Percentiles rank a stretch among this genome's conserved stretches.
Evolutionary conservation across 2,329 filamentous ascomycete genomes (phyloP).

Genomic region (Graphiopsis chlorocephala): DNA sequence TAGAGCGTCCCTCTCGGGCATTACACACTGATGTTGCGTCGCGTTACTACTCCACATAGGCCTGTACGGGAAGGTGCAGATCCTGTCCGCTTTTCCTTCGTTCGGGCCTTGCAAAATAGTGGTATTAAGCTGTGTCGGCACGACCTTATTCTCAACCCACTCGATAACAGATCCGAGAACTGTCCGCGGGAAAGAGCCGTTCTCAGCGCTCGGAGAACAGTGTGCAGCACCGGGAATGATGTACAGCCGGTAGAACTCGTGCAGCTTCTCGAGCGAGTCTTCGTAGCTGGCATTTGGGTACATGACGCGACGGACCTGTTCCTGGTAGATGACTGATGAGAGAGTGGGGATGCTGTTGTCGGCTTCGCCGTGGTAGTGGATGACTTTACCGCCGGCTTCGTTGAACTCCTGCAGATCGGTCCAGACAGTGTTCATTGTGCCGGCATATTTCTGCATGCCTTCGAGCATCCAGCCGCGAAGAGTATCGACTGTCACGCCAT

Average conservation of each 20-base stretch:
- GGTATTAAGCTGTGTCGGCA: conserved; percentile 17
- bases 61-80: conserved; percentile 22
- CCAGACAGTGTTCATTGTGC: conserved; percentile 52
- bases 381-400: conserved; percentile 51
- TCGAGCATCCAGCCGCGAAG: conserved; percentile 53
- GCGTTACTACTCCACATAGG: conserved; percentile 18
- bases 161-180: conserved; percentile 44
- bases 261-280: conserved; percentile 27
- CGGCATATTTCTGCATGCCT: conserved; percentile 48
- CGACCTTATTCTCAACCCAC: conserved; percentile 22
- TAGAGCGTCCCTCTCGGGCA: conserved; percentile 19
- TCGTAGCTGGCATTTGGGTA: conserved; percentile 42
- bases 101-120: conserved; percentile 21
- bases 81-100: conserved; percentile 18
- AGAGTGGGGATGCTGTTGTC: conserved; percentile 53
- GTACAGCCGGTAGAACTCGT: conserved; percentile 55
- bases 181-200: conserved; percentile 43
- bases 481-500: conserved; percentile 54
- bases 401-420: conserved; percentile 53
- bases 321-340: conserved; percentile 55
- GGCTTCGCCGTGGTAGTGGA: conserved; percentile 58
- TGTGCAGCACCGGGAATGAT: conserved; percentile 54
- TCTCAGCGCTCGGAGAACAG: conserved; percentile 38
- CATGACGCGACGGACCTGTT: conserved; percentile 53
- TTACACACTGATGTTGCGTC: conserved; percentile 12